Conservation (phyloP, 352 stramenopile species). For the Globisporangium uncinulatum region DNA sequence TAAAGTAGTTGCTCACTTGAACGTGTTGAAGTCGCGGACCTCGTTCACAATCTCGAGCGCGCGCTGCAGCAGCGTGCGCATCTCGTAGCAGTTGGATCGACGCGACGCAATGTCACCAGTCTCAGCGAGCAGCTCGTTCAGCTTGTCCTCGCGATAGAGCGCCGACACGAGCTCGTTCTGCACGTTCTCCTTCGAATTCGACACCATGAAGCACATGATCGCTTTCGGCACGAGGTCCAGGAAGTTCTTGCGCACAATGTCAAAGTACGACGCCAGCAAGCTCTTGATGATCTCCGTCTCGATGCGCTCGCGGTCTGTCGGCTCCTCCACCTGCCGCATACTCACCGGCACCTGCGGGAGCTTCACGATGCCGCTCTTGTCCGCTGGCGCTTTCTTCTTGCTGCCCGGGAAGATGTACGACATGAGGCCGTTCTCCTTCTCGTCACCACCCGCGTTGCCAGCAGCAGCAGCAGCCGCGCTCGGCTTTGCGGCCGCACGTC, state of each 20-base stretch:
- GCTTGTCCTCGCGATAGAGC: constrained; percentile 95
- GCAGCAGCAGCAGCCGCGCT: constrained; percentile 20
- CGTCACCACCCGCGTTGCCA: constrained; percentile 56
- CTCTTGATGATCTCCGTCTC: constrained; percentile 99
- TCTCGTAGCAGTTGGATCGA: constrained; percentile 95
- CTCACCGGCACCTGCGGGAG: constrained; percentile 94
- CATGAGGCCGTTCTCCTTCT: constrained; percentile 66
- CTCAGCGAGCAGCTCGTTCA: constrained; percentile 95
- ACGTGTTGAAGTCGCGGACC: constrained; percentile 97
- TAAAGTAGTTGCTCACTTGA: constrained; percentile 72
- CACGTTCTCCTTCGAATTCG: constrained; percentile 93
- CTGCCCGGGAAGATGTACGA: constrained; percentile 70
- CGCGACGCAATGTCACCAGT: constrained; percentile 93
- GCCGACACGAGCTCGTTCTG: constrained; percentile 97
- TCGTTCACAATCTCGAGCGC: constrained; percentile 98
- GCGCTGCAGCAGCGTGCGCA: constrained; percentile 93
- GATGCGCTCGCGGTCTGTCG: constrained; percentile 93
- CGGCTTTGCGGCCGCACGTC: constrained; percentile 20
- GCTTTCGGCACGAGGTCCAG: constrained; percentile 99
- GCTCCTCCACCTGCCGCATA: constrained; percentile 94
- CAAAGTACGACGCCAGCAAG: constrained; percentile 96
- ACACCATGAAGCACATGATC: constrained; percentile 99
- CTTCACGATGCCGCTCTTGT: constrained; percentile 85
- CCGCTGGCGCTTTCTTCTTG: constrained; percentile 29
- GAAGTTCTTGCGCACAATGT: constrained; percentile 99